Base-by-base conservation (phyloP, 768 basidiomycete species). In the Obba rivulosa region DNA sequence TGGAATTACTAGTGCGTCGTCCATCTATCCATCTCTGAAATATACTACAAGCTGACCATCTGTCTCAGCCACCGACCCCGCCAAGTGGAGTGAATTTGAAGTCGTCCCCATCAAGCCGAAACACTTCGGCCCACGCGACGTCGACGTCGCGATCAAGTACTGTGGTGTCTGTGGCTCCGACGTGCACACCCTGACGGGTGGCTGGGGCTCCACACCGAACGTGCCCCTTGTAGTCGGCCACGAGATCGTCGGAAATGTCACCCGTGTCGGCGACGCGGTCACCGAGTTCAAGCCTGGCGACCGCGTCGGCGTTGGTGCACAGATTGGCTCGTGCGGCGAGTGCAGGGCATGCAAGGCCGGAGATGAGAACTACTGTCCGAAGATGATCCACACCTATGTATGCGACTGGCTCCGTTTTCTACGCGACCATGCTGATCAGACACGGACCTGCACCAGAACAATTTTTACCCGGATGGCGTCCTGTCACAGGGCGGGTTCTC, bases 281-380 rank as follows among this genome's bases (percentile, higher is more conserved):
- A 69, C 56, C 7, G 70, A 70, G 45, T 68, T 81, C 66, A 78
- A 79, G 56, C 70, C 76, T 8, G 80, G 80, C 23, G 75, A 81
- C 58, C 60, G 74, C 13, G 80, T 72, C 50, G 80, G 80, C 42
- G 70, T 73, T 5, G 69, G 70, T 5, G 66, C 60, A 18, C 78
- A 78, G 51, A 75, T 76, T 18, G 69, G 70, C 48, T 70, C 73
- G 8, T 82, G 79, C 66, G 59, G 69, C 46, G 44, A 66, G 16
- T 80, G 78, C 55, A 53, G 66, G 16, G 58, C 60, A 34, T 80
- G 80, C 67, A 73, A 72, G 22, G 55, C 62, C 11, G 67, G 74
- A 50, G 70, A 75, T 50, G 79, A 79, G 64, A 70, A 80, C 42
- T 80, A 83, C 56, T 83, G 80, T 57, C 64, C 63, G 8, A 76